phyloP scores from a whole-genome alignment of 1,284 basidiomycete genomes.

The Grifola frondosa region DNA sequence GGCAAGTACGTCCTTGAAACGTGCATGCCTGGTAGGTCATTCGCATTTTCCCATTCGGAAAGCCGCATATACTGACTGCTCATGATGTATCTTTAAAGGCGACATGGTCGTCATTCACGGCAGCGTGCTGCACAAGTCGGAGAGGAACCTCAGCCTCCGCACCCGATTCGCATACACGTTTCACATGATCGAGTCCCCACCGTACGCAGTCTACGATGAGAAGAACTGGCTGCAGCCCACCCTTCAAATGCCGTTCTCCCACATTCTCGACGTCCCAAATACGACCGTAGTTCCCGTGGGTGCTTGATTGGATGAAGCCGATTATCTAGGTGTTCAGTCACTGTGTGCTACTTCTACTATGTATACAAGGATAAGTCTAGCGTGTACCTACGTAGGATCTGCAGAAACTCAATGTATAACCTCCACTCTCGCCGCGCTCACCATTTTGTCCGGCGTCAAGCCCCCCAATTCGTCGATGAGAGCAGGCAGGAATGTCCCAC shows the following conservation, averaged over 20 bases:
- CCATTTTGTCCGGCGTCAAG: slow-evolving; percentile 57
- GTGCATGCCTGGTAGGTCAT: slow-evolving; percentile 68
- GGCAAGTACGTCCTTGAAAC: slow-evolving; percentile 68
- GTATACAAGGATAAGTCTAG: too few species aligned
- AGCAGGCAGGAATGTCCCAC: slow-evolving; percentile 86
- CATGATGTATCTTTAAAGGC: slow-evolving; percentile 40
- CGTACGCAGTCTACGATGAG: slow-evolving; percentile 65
- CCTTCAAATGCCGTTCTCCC: slow-evolving; percentile 74
- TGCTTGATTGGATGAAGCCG: slow-evolving; percentile 3
- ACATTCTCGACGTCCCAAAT: slow-evolving; percentile 50
- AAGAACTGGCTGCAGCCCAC: slow-evolving; percentile 93
- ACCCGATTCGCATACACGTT: slow-evolving; percentile 93
- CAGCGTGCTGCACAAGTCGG: slow-evolving; percentile 85
- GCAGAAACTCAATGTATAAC: slow-evolving; percentile 20
- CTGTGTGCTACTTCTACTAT: too few species aligned
- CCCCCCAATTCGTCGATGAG: slow-evolving; percentile 81
- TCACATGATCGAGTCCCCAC: slow-evolving; percentile 82
- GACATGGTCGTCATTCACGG: slow-evolving; percentile 91
- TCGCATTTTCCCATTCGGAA: slow-evolving; percentile 1
- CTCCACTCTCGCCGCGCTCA: slow-evolving; percentile 49
- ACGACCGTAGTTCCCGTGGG: slow-evolving; percentile 19
- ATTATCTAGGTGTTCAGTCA: neutral
- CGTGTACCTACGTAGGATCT: neutral
- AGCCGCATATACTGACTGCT: neutral
- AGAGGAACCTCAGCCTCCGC: slow-evolving; percentile 68